Conservation (phyloP, 2,329 filamentous ascomycete species). For the Fonsecaea monophora region DNA sequence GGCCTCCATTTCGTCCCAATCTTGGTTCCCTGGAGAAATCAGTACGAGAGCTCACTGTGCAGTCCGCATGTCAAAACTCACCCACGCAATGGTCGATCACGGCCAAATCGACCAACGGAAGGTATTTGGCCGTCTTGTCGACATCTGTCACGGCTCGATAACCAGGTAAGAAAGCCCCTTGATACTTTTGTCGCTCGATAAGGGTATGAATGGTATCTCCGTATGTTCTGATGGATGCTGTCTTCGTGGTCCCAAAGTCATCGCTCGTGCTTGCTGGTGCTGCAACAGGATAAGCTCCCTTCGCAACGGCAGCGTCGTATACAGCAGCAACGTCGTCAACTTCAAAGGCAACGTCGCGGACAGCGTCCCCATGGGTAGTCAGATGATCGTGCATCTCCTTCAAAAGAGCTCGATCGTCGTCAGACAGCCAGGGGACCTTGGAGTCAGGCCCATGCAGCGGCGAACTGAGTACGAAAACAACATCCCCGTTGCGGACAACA, state of each 20-base stretch:
- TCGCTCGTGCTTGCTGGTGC: conserved; percentile 66
- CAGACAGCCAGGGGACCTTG: conserved; percentile 54
- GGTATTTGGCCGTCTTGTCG: conserved; percentile 56
- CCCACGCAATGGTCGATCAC: conserved; percentile 96
- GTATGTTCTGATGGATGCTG: conserved; percentile 86
- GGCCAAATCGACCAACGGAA: conserved; percentile 71
- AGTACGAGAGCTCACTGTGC: background rate
- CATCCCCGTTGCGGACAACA: conserved; percentile 76
- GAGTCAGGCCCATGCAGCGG: conserved; percentile 74
- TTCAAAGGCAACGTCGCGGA: conserved; percentile 94
- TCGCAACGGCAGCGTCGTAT: conserved; percentile 72
- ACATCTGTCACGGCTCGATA: conserved; percentile 63
- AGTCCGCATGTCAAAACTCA: conserved; percentile 2
- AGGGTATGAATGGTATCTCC: conserved; percentile 95
- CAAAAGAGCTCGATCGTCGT: conserved; percentile 69
- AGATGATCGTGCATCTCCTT: conserved; percentile 81
- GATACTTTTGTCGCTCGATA: conserved; percentile 74
- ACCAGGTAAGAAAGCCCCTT: conserved; percentile 80
- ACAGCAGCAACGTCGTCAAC: conserved; percentile 87
- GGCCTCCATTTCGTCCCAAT: conserved; percentile 84
- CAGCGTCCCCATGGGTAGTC: conserved; percentile 87
- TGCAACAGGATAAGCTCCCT: conserved; percentile 50
- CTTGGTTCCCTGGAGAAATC: conserved; percentile 68
- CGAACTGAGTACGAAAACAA: conserved; percentile 84
- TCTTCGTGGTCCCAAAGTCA: conserved; percentile 69